Evolutionary conservation across 2,329 filamentous ascomycete genomes (phyloP), one percentile per base, ranked within the genome.

Genomic region (Lasiodiplodia sp.): DNA sequence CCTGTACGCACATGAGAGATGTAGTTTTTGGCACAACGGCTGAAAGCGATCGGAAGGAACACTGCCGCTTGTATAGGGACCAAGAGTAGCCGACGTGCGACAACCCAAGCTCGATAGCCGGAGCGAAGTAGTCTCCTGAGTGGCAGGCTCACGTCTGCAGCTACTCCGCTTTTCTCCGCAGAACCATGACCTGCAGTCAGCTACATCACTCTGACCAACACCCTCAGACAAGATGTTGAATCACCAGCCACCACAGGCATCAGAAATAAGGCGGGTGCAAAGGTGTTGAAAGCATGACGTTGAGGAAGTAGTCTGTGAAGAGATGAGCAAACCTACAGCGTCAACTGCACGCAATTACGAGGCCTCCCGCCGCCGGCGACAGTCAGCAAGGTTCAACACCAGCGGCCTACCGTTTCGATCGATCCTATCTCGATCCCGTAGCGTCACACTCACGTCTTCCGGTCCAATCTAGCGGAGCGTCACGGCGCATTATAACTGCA

Each of bases 311-410:
- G 10, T 18, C 31, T 25, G 16, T 16, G 37, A 34, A 31, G 37
- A 37, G 34, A 57, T 34, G 40, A 37, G 44, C 60, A 49, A 14
- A 16, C 58, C 58, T 37, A 28, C 40, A 52, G 14, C 44, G 60
- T 64, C 60, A 47, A 64, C 31, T 51, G 31, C 47, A 25, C 28
- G 44, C 40, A 28, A 64, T 52, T n/a, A 31, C 60, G 52, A 64
- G 60, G 60, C 60, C 28, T 38, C 60, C 60, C 58, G 37, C 58
- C 52, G 47, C 60, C 60, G 31, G 28, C 60, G 28, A 51, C 60
- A 23, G 47, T 64, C 47, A 64, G 60, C 47, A 64, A 64, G 58
- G 47, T 64, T 64, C 60, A 64, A 64, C 60, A 52, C 60, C 60
- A 64, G 12, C 60, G 21, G n/a, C 60, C 28, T 64, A 64, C 60